A percentile compares a stretch with the other conserved stretches of the same genome.
Conservation (phyloP, 2,329 filamentous ascomycete genomes). For the Volutella citrinella region DNA sequence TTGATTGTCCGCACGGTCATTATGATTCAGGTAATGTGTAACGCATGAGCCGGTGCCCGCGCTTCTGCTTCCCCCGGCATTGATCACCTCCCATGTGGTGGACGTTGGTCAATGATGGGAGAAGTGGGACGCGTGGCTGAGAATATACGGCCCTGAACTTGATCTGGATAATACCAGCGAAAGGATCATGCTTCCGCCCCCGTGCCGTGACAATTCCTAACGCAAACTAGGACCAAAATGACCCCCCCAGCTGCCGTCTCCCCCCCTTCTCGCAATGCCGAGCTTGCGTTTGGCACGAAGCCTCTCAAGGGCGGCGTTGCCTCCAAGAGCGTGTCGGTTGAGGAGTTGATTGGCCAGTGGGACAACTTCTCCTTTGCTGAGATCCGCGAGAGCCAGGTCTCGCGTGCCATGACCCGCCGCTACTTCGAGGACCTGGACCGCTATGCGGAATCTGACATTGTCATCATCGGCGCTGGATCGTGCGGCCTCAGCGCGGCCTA, state of each 20-base stretch:
- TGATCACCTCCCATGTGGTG: not conserved
- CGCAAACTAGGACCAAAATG: constrained; percentile 53
- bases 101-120: not conserved
- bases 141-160: constrained; percentile 93
- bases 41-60: constrained; percentile 65
- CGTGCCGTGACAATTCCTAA: constrained; percentile 30
- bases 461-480: constrained; percentile 87
- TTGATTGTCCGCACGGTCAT: constrained; percentile 35
- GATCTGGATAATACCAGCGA: constrained; percentile 99
- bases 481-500: constrained; percentile 86
- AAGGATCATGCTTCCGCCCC: constrained; percentile 87
- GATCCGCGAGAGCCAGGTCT: constrained; percentile 90
- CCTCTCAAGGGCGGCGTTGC: constrained; percentile 16
- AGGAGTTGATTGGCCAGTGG: constrained; percentile 69
- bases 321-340: constrained; percentile 23
- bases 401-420: constrained; percentile 86
- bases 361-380: constrained; percentile 77
- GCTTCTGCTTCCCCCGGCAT: constrained; percentile 13
- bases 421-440: constrained; percentile 89
- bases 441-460: constrained; percentile 90
- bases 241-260: constrained; percentile 73
- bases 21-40: constrained; percentile 41
- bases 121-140: constrained; percentile 48
- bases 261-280: constrained; percentile 48
- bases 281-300: constrained; percentile 41